Conservation (phyloP, 1,284 basidiomycete genomes). For the Boletus holoroseus region DNA sequence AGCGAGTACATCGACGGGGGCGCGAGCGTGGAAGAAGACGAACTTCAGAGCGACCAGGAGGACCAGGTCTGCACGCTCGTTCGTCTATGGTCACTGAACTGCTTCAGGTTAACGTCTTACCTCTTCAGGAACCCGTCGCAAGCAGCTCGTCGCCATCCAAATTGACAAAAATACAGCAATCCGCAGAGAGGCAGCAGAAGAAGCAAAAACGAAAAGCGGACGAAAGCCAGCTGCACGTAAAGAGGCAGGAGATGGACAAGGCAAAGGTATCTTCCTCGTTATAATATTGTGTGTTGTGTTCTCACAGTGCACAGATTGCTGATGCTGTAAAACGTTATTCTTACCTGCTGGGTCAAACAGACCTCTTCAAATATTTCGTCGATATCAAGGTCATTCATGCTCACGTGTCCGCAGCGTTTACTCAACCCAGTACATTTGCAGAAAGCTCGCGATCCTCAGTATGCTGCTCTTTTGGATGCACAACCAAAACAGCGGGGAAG, state of each 20-base stretch:
- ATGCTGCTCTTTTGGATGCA: slow-evolving; percentile 83
- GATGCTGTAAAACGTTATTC: slow-evolving; percentile 95
- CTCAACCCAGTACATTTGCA: slow-evolving; percentile 30
- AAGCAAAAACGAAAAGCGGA: slow-evolving; percentile 64
- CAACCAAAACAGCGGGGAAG: slow-evolving; percentile 77
- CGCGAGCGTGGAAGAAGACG: slow-evolving; percentile 52
- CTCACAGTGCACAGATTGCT: slow-evolving; percentile 52
- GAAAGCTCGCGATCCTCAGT: slow-evolving; percentile 90
- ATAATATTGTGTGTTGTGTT: background rate
- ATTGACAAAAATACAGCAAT: slow-evolving; percentile 36
- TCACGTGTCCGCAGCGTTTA: background rate
- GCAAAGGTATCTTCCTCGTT: slow-evolving; percentile 51
- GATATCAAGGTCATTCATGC: slow-evolving; percentile 72
- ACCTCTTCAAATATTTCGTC: slow-evolving; percentile 93
- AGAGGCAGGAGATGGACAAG: slow-evolving; percentile 77
- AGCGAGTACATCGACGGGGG: slow-evolving; percentile 57
- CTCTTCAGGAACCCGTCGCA: slow-evolving; percentile 26
- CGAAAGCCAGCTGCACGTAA: slow-evolving; percentile 60
- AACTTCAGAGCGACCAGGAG: slow-evolving; percentile 57
- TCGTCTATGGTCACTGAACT: slow-evolving; percentile 4
- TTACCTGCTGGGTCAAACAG: slow-evolving; percentile 91
- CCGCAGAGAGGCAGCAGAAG: slow-evolving; percentile 44
- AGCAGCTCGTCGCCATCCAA: slow-evolving; percentile 39
- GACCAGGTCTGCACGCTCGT: slow-evolving; percentile 34
- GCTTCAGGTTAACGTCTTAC: slow-evolving; percentile 7